These are phyloP conservation scores for Plasmodium ovale DNA, from an alignment of 169 alveolate species.

Conservation along the genomic window DNA sequence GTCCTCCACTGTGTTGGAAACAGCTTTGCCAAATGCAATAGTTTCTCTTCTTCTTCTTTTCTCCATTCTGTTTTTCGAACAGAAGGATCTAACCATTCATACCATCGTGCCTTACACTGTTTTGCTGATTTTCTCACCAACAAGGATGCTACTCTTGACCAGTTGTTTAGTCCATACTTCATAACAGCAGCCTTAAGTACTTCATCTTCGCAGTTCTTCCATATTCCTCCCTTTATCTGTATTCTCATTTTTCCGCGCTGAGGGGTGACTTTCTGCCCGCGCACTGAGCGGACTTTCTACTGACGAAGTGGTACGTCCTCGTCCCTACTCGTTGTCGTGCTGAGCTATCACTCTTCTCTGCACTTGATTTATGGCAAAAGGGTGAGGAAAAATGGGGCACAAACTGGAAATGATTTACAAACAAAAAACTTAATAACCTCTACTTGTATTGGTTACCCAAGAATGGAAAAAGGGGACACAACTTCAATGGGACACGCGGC, in stretches of 20 bases:
- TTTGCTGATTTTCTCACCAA: conserved; percentile 98
- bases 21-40: conserved; percentile 98
- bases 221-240: conserved; percentile 98
- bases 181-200: conserved; percentile 99
- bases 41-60: conserved; percentile 99
- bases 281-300: too few species aligned
- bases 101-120: conserved; percentile 99
- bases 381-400: too few species aligned
- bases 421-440: too few species aligned
- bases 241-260: conserved; percentile 91
- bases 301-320: too few species aligned
- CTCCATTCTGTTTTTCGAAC: conserved; percentile 99
- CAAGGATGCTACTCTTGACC: conserved; percentile 99
- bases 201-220: conserved; percentile 99
- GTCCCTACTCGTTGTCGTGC: too few species aligned
- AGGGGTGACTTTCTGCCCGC: background rate
- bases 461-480: too few species aligned
- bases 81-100: conserved; percentile 98
- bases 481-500: too few species aligned
- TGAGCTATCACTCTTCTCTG: too few species aligned
- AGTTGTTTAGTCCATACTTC: conserved; percentile 99
- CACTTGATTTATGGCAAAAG: too few species aligned
- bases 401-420: too few species aligned
- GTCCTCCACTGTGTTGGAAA: conserved; percentile 99
- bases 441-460: too few species aligned